Conservation (phyloP, 2,329 filamentous ascomycete genomes). For the Cytospora piceicola region DNA sequence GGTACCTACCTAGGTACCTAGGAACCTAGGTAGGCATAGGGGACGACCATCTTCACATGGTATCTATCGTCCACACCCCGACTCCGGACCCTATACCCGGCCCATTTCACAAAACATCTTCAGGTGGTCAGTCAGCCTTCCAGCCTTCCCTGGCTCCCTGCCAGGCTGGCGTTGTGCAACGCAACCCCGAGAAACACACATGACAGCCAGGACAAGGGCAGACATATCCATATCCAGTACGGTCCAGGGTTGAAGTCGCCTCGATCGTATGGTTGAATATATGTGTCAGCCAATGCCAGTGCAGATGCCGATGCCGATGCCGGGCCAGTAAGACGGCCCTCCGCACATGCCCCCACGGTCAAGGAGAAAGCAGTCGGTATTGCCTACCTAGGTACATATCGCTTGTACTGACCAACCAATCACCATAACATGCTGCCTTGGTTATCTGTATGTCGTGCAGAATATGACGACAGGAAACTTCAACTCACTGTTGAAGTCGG, state of each 20-base stretch:
- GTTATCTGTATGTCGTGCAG: not conserved
- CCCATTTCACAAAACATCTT: not conserved
- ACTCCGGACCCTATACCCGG: not conserved
- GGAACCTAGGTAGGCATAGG: too few relatives aligned
- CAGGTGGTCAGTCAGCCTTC: not conserved
- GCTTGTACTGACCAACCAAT: slow-evolving; percentile 13
- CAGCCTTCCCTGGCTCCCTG: not conserved
- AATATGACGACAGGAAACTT: not conserved
- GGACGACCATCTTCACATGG: not conserved
- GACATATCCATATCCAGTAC: not conserved
- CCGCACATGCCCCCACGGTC: not conserved
- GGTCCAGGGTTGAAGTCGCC: not conserved
- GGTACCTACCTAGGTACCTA: too few relatives aligned
- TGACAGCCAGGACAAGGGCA: not conserved
- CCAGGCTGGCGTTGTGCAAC: not conserved
- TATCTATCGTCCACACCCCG: not conserved
- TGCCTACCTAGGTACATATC: slow-evolving; percentile 3
- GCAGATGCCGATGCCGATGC: not conserved
- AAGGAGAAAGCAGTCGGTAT: not conserved
- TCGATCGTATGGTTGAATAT: not conserved
- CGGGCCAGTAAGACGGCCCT: not conserved
- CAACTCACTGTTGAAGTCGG: not conserved
- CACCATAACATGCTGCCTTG: not conserved
- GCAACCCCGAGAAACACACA: not conserved
- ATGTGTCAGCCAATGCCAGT: not conserved